Evolutionary conservation across 208 protist species (phyloP).

Genomic region (Leishmania major): DNA sequence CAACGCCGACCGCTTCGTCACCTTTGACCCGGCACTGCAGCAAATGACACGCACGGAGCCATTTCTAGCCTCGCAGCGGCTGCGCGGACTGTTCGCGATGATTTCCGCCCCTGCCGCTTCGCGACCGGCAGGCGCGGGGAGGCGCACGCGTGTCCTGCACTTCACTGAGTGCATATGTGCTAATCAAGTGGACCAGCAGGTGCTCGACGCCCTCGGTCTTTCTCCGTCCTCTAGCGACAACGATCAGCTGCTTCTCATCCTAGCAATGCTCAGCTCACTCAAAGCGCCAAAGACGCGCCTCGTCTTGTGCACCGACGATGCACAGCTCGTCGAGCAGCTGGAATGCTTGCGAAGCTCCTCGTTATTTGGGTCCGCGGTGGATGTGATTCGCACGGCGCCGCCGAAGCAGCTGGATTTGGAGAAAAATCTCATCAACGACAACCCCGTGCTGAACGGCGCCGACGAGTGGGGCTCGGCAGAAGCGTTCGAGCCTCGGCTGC

Average conservation of each 20-base stretch:
- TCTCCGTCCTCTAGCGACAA: slow-evolving; percentile 52
- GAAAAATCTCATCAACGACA: slow-evolving; percentile 69
- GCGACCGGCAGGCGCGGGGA: background rate
- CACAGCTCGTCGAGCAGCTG: slow-evolving; percentile 30
- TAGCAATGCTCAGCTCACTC: slow-evolving; percentile 71
- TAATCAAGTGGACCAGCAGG: slow-evolving; percentile 23
- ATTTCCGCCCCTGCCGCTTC: slow-evolving; percentile 2
- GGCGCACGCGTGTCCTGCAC: slow-evolving; percentile 59
- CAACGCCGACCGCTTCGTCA: slow-evolving; percentile 32
- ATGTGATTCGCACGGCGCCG: slow-evolving; percentile 54
- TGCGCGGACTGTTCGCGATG: slow-evolving; percentile 63
- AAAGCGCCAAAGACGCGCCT: slow-evolving; percentile 31
- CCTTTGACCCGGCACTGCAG: slow-evolving; percentile 66
- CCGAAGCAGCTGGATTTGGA: slow-evolving; percentile 47
- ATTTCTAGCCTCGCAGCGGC: slow-evolving; percentile 69
- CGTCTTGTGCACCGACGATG: slow-evolving; percentile 76
- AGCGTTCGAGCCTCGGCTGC: slow-evolving; percentile 13
- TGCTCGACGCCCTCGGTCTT: slow-evolving; percentile 23
- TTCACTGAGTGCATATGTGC: slow-evolving; percentile 82
- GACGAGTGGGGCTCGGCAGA: background rate
- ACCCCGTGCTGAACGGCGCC: slow-evolving; percentile 31
- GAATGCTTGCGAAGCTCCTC: slow-evolving; percentile 1
- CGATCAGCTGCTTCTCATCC: slow-evolving; percentile 69
- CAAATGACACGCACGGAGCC: slow-evolving; percentile 53
- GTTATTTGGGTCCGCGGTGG: slow-evolving; percentile 49